Evolutionary conservation across 345 rosid genomes (phyloP).

Genomic region (Gossypium australe): DNA sequence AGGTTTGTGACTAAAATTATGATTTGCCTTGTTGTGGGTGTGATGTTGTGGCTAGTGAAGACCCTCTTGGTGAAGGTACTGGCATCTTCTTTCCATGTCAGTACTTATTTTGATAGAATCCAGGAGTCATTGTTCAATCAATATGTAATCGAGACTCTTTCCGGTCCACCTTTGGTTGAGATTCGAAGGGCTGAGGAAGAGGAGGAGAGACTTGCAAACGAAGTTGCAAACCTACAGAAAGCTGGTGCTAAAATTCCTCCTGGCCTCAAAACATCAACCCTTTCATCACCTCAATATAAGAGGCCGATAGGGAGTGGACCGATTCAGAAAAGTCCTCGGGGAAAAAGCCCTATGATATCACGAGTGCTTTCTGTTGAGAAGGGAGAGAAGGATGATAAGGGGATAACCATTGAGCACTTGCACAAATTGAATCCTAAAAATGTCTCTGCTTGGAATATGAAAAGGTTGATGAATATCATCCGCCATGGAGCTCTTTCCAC

Average conservation of each 20-base stretch:
- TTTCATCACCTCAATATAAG: constrained; percentile 24
- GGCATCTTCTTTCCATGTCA: constrained; percentile 84
- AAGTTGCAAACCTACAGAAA: constrained; percentile 35
- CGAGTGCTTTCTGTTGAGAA: constrained; percentile 41
- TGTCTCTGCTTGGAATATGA: constrained; percentile 95
- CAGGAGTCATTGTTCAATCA: constrained; percentile 77
- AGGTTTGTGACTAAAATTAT: constrained; percentile 55
- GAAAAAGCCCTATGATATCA: constrained; percentile 47
- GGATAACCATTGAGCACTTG: constrained; percentile 60
- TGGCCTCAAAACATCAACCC: constrained; percentile 28
- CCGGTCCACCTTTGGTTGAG: constrained; percentile 66
- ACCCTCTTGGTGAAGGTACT: constrained; percentile 78
- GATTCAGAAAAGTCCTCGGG: constrained; percentile 38
- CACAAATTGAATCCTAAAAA: constrained; percentile 69
- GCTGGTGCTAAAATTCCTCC: constrained; percentile 46
- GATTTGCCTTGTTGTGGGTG: constrained; percentile 62
- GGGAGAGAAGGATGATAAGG: constrained; percentile 26
- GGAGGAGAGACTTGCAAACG: constrained; percentile 34
- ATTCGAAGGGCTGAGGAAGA: constrained; percentile 42
- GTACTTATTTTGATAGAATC: constrained; percentile 85
- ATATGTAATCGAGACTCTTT: constrained; percentile 64
- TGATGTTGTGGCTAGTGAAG: constrained; percentile 70
- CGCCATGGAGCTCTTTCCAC: constrained; percentile 68
- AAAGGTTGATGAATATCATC: constrained; percentile 65
- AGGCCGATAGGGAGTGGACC: constrained; percentile 36